A percentile compares a stretch with the other conserved stretches of the same genome.
phyloP scores from a whole-genome alignment of 495 filamentous ascomycete genomes.

The Trichoderma asperelloides region DNA sequence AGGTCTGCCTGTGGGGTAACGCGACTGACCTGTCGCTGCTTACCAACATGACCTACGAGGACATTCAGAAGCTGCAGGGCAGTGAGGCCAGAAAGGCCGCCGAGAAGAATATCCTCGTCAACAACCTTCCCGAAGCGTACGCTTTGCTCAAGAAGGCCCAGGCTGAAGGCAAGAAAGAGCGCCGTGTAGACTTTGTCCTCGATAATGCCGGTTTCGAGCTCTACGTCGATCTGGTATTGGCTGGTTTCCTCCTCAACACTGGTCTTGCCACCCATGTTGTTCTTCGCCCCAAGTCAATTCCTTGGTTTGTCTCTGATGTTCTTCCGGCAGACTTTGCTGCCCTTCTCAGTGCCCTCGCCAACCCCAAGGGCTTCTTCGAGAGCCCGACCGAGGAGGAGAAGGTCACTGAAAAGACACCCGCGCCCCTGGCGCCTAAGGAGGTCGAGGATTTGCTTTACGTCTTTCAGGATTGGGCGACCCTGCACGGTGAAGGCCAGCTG shows the following conservation, averaged over 20 bases:
- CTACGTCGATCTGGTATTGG: conserved; percentile 86
- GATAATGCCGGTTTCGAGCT: conserved; percentile 97
- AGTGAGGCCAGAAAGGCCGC: conserved; percentile 71
- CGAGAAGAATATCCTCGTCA: conserved; percentile 82
- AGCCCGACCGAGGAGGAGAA: conserved; percentile 59
- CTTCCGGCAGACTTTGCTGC: conserved; percentile 73
- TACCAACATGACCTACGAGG: conserved; percentile 83
- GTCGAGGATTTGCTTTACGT: conserved; percentile 59
- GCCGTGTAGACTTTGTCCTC: conserved; percentile 82
- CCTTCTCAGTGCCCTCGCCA: conserved; percentile 65
- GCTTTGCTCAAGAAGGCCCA: conserved; percentile 56
- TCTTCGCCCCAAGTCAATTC: conserved; percentile 88
- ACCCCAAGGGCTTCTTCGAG: conserved; percentile 67
- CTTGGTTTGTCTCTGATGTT: conserved; percentile 97
- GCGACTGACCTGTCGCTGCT: conserved; percentile 90
- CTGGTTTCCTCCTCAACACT: conserved; percentile 74
- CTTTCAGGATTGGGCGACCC: conserved; percentile 67
- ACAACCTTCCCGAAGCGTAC: conserved; percentile 71
- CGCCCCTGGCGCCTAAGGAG: conserved; percentile 57
- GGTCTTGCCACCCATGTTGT: conserved; percentile 78
- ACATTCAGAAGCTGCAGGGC: conserved; percentile 92
- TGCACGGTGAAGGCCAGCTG: conserved; percentile 75
- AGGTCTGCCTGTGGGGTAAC: conserved; percentile 97
- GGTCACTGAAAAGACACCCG: conserved; percentile 42
- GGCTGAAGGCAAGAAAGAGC: conserved; percentile 43